Evolutionary conservation across 192 early-diverging fungal genomes (phyloP).

Genomic region (Coemansia sp.): DNA sequence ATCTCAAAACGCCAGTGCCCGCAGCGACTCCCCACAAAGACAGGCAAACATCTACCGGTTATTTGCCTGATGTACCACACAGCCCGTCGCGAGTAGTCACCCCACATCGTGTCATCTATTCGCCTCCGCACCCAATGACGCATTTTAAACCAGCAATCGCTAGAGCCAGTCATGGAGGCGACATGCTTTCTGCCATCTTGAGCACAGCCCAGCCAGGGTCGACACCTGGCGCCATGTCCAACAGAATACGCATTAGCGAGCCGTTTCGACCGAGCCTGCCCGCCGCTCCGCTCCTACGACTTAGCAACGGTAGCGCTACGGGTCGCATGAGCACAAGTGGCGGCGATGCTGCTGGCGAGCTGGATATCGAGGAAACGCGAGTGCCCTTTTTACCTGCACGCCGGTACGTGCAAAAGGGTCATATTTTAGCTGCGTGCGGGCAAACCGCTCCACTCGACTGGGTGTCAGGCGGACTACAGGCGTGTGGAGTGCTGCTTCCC

Average conservation of each 20-base stretch:
- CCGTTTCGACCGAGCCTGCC: constrained; percentile 13
- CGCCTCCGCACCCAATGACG: constrained; percentile 32
- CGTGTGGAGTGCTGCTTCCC: constrained; percentile 47
- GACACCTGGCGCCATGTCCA: not conserved
- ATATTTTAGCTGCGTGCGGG: constrained; percentile 51
- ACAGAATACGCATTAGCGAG: not conserved
- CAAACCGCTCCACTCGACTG: constrained; percentile 56
- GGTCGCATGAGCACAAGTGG: constrained; percentile 10
- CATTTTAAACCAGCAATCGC: constrained; percentile 3
- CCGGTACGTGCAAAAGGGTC: constrained; percentile 47
- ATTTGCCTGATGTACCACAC: constrained; percentile 18
- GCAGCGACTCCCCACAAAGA: constrained; percentile 18
- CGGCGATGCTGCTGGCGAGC: constrained; percentile 23
- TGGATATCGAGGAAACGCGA: constrained; percentile 46
- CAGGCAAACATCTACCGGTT: not conserved
- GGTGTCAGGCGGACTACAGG: constrained; percentile 40
- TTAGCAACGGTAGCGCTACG: constrained; percentile 14
- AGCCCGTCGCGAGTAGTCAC: constrained; percentile 43
- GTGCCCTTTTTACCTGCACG: constrained; percentile 54
- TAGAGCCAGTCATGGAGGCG: not conserved
- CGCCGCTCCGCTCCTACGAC: not conserved
- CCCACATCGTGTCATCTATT: constrained; percentile 53
- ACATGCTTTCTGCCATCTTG: not conserved
- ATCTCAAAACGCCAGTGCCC: not conserved
- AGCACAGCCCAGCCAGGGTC: not conserved